Evolutionary conservation across 2,329 filamentous ascomycete species (phyloP), one percentile per base, ranked within the genome.

Genomic region (Botrytis deweyae): DNA sequence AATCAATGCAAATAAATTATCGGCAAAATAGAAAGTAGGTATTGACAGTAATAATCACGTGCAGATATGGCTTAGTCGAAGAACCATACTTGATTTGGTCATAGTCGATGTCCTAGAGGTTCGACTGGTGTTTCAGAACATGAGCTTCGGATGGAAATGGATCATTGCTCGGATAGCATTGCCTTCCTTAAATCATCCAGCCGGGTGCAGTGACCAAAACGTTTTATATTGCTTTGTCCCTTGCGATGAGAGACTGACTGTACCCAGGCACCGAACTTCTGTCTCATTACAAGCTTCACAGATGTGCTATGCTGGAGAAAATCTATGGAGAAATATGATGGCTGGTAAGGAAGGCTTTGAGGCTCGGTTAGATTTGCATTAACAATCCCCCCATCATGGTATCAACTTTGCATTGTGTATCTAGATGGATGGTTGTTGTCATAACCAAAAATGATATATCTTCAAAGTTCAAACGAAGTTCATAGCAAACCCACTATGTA

Each of bases 121-220:
- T 55, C 33, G 46, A 67, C 33, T 33, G n/a, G 22, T 29, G 65
- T 67, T 67, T 67, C 65, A 55, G n/a, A 20, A 67, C 16, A 42
- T 42, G 40, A 68, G 36, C 36, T 29, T 55, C 14, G 18, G 36
- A 42, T 58, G 65, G 36, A n/a, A 22, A 29, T 52, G n/a, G 46
- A 40, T n/a, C 5, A 12, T 29, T 55, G 46, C 36, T 42, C 46
- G 46, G 46, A 67, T 55, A 29, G 33, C 16, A 42, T 52, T 58
- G 65, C 46, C 33, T 68, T 42, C 36, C 20, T 18, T 58, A 42
- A 42, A 22, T 44, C 49, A 58, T 58, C n/a, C 16, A 42, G n/a
- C 36, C n/a, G 36, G 29, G 29, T 33, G 66, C 16, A 58, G 49
- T 58, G 36, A 29, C 49, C 36, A 16, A 29, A 42, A 42, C 33